A percentile compares a stretch with the other conserved stretches of the same genome.
Evolutionary conservation across 129 eudicot genomes (phyloP).

Genomic region (Pulicaria dysenterica): DNA sequence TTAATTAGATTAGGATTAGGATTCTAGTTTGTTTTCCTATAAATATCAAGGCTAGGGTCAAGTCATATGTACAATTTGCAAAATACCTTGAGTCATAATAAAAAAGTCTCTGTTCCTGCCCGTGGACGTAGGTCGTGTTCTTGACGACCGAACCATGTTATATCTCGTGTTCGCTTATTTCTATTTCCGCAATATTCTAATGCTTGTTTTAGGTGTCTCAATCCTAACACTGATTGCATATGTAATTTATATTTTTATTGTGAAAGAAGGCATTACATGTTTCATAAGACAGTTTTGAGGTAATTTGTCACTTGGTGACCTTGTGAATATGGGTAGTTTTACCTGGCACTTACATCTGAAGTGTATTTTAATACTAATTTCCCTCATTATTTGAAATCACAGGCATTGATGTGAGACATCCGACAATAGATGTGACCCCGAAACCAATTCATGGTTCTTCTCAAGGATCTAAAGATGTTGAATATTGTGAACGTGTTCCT

Average conservation of each 20-base stretch:
- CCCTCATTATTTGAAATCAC: conserved; percentile 15
- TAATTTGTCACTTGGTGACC: not conserved
- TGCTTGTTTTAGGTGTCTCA: too few species aligned
- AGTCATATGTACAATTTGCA: too few species aligned
- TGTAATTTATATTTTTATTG: not conserved
- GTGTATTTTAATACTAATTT: conserved; percentile 20
- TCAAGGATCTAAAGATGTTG: conserved; percentile 43
- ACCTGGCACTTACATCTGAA: conserved; percentile 5
- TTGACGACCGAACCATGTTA: too few species aligned
- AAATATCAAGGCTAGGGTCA: too few species aligned
- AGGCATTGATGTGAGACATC: conserved; percentile 59
- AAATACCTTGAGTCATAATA: too few species aligned
- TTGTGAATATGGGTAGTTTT: not conserved
- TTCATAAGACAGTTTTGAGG: not conserved
- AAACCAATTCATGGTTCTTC: conserved; percentile 15
- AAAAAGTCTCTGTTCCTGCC: too few species aligned
- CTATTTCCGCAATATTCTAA: too few species aligned
- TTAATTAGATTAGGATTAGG: too few species aligned
- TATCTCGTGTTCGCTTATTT: too few species aligned
- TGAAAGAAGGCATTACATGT: conserved; percentile 8
- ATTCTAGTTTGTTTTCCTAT: too few species aligned
- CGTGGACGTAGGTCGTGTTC: too few species aligned
- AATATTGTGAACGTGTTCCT: conserved; percentile 62
- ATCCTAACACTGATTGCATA: too few species aligned
- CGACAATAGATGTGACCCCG: conserved; percentile 48